Evolutionary conservation across 2,329 filamentous ascomycete species (phyloP).

Genomic region (Chaetomium sp.): DNA sequence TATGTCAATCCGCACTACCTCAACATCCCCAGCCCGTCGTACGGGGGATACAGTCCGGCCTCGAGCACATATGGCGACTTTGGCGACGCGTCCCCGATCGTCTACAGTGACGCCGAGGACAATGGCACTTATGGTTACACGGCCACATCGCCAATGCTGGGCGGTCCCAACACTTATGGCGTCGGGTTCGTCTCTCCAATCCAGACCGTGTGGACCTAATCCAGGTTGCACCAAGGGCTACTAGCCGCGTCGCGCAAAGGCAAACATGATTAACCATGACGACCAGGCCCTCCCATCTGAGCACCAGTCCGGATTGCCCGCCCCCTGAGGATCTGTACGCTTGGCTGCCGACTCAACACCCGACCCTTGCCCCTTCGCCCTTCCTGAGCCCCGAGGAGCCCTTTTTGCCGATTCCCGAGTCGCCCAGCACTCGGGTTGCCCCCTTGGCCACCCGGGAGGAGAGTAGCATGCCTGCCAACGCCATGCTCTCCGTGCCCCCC

Average conservation of each 20-base stretch:
- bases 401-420: conserved; percentile 51
- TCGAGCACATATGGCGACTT: conserved; percentile 61
- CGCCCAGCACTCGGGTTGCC: conserved; percentile 44
- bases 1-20: conserved; percentile 60
- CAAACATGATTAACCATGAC: conserved; percentile 57
- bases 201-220: conserved; percentile 62
- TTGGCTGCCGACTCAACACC: conserved; percentile 43
- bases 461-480: conserved; percentile 40
- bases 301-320: conserved; percentile 49
- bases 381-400: conserved; percentile 49
- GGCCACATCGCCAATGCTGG: conserved; percentile 51
- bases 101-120: conserved; percentile 65
- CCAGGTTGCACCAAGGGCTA: conserved; percentile 46
- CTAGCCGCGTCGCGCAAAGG: conserved; percentile 43
- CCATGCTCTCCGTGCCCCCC: conserved; percentile 42
- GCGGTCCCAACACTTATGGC: conserved; percentile 51
- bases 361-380: conserved; percentile 47
- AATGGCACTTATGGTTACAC: conserved; percentile 52
- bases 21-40: conserved; percentile 64
- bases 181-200: conserved; percentile 66
- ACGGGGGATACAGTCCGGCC: conserved; percentile 62
- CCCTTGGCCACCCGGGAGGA: conserved; percentile 44
- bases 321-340: conserved; percentile 47
- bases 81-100: conserved; percentile 50
- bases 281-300: conserved; percentile 51